Evolutionary conservation across 495 filamentous ascomycete species (phyloP).

Genomic region (Margaritispora aquatica): DNA sequence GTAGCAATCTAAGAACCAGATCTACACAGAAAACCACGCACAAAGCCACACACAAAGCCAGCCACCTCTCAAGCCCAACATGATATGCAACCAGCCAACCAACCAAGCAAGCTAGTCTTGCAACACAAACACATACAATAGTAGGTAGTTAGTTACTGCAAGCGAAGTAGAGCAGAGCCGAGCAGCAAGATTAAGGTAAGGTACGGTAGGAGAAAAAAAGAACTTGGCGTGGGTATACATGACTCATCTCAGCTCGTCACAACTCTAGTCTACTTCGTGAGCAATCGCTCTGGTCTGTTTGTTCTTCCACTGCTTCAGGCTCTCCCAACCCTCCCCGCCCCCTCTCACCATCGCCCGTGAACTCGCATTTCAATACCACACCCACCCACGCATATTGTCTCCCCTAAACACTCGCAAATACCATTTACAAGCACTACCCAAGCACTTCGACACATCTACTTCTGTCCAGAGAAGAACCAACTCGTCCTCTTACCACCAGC

Average conservation of each 20-base stretch:
- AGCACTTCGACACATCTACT: conserved; percentile 21
- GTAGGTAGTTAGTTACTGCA: no score
- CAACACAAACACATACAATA: no score
- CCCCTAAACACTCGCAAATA: neutral
- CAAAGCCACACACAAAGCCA: neutral
- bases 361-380: neutral
- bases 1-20: neutral
- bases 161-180: neutral
- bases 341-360: neutral
- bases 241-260: conserved; percentile 13
- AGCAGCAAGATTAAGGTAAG: neutral
- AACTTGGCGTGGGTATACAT: conserved; percentile 22
- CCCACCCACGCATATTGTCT: neutral
- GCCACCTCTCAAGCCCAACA: neutral
- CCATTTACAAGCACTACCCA: neutral
- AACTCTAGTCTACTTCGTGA: neutral
- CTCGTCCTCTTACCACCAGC: conserved; percentile 40
- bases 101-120: neutral
- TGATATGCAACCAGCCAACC: no score
- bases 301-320: neutral
- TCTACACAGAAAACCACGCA: neutral
- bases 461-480: conserved; percentile 45
- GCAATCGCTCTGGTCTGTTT: neutral
- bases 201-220: conserved; percentile 6
- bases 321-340: neutral